Base-by-base conservation (phyloP, 2,329 filamentous ascomycete genomes). In the Aspergillus fructus region DNA sequence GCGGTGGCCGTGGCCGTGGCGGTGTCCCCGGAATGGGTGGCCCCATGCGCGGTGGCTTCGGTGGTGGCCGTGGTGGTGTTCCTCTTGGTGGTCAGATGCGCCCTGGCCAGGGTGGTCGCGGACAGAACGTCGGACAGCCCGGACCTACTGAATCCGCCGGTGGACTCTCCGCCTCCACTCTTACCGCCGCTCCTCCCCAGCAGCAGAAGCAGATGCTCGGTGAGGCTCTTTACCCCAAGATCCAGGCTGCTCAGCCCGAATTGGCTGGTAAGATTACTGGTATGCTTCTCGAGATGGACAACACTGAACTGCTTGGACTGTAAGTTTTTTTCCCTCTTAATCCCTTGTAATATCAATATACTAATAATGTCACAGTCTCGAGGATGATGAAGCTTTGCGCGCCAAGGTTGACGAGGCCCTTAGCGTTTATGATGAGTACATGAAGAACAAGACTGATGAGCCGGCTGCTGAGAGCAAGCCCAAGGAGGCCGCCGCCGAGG, bases 201-300 rank as follows among this genome's bases (percentile, higher is more conserved):
- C 91, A 96, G 81, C 94, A 97, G 84, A 99, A 99, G 87, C 94
- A 99, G 84, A 91, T 97, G 78, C 87, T 99, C 55, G 94, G 94
- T 76, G 94, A 99, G 81, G 88, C 91, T 68, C 89, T 99, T 69
- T 99, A 97, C 85, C 94, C 94, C 74, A 99, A 97, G 89, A 97
- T 99, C 71, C 88, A 93, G 77, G 87, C 86, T 66, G 88, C 96
- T 79, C 94, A 99, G 82, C 90, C 92, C 59, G 93, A 97, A 70
- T 84, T 99, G 71, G 94, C 94, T 62, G 94, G 94, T 74, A 99
- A 99, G 88, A 97, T 99, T 77, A 99, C 94, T 61, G 94, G 94
- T 80, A 99, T 99, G 94, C 89, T 99, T 70, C 81, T 99, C 70
- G 94, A 99, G 85, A 99, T 99, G 94, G 94, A 97, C 71, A 97